Evolutionary conservation across 176 grass and related monocot genomes (phyloP), one percentile per base, ranked within the genome.

Genomic region (Avena eriantha): DNA sequence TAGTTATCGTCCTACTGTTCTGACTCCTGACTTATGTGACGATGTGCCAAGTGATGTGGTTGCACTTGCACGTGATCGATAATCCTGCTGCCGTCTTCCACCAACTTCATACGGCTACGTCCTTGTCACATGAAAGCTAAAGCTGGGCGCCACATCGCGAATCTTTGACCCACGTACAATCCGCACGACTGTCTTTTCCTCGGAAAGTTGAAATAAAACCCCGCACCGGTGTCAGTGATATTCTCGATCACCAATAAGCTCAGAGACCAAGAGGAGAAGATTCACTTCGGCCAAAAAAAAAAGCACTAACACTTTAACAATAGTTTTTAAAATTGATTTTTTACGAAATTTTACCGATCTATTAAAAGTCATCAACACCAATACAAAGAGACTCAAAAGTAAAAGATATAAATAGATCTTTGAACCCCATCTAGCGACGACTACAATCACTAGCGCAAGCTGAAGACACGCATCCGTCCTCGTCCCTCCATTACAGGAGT

Each of bases 81-180:
- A 47, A 10, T 47, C 9, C 45, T 47, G 45, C 45, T 41, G 39
- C 6, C 39, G 86, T 82, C 83, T 77, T 82, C 78, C 78, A 61
- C 71, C 78, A 41, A 70, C 21, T 70, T 48, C 50, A 86, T 77
- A 77, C 83, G 78, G 78, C 78, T 10, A 22, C 10, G 73, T 78
- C 79, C 54, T 31, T 64, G 84, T 86, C 79, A 54, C 79, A 35
- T 64, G 79, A 86, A 90, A 82, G 88, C 69, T 58, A 45, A 73
- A 80, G 75, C 67, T 84, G 82, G 45, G 4, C 5, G 35, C 47
- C 64, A 33, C 55, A 17, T 18, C 41, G 47, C 26, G 85, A 87
- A 91, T 84, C 85, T 90, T 87, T 90, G 89, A 90, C 89, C 85
- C 75, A 80, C 26, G 57, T 84, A 85, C 85, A 84, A 47, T n/a